Conservation (phyloP, 2,329 filamentous ascomycete species). For the Trichoderma sp. region DNA sequence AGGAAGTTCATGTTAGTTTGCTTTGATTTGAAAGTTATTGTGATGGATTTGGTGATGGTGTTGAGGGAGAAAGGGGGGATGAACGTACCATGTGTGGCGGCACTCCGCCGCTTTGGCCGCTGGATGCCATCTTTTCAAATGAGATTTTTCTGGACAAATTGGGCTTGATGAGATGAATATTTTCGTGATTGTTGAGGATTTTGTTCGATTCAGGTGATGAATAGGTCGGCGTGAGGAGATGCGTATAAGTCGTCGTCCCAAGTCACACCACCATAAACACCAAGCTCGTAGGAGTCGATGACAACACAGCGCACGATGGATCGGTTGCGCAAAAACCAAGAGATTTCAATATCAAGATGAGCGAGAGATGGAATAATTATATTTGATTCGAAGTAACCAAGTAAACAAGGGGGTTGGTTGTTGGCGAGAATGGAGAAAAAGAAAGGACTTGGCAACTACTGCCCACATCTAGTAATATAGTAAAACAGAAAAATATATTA, state of each 20-base stretch:
- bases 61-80: background rate
- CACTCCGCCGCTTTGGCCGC: background rate
- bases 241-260: background rate
- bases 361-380: background rate
- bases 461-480: background rate
- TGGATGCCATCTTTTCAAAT: background rate
- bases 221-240: background rate
- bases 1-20: background rate
- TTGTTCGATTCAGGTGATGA: background rate
- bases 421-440: background rate
- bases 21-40: background rate
- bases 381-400: background rate
- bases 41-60: background rate
- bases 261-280: background rate
- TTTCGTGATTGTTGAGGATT: background rate
- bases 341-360: background rate
- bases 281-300: background rate
- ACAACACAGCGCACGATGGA: background rate
- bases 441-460: background rate
- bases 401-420: background rate
- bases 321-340: background rate
- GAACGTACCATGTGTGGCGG: background rate
- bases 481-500: background rate
- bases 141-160: background rate
- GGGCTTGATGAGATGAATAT: background rate